Base-by-base conservation (phyloP, 1,139 yeast species). In the Candida freyschussii region DNA sequence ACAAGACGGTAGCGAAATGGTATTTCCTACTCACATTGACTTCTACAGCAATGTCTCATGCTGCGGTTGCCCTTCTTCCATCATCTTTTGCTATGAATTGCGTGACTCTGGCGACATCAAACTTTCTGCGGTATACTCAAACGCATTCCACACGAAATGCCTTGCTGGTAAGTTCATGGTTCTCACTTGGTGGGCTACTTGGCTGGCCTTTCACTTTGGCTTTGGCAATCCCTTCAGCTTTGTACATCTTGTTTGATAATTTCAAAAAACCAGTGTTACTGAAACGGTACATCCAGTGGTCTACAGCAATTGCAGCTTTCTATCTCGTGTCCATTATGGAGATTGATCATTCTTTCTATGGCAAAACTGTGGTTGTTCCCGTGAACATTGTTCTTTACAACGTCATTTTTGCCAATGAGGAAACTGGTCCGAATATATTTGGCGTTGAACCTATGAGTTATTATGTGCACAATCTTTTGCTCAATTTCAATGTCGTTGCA, bases 171-270 rank as follows among this genome's bases (percentile, higher is more conserved):
- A 62, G 82, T 26, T 51, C 71, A 2, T 70, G 70, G 63, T 65
- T 72, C 30, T 62, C 72, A 23, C 41, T 82, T 13, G 95, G 91
- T 6, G 93, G 93, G 0, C 52, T 89, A 2, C 44, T 82, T 21
- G 96, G 97, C 2, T 89, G 97, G 97, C 96, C 97, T 1, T 89
- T 89, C 59, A 75, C 82, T 0, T 59, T 84, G 38, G 78, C 74
- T 0, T 60, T 86, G 35, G 78, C 79, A 2, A 42, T 72, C 4
- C 93, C 95, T 0, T 65, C 78, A 43, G 69, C 75, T 2, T 3
- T 64, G 0, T 65, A 61, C 43, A 53, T 63, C 13, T 3, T 46
- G 9, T 24, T 6, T 9, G 30, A 30, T 14, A 27, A 34, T 9
- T 29, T 50, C 20, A 56, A 51, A 32, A 47, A 42, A 24, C 28